Evolutionary conservation across 2,329 filamentous ascomycete species (phyloP).

Genomic region (Hymenoscyphus albidus): DNA sequence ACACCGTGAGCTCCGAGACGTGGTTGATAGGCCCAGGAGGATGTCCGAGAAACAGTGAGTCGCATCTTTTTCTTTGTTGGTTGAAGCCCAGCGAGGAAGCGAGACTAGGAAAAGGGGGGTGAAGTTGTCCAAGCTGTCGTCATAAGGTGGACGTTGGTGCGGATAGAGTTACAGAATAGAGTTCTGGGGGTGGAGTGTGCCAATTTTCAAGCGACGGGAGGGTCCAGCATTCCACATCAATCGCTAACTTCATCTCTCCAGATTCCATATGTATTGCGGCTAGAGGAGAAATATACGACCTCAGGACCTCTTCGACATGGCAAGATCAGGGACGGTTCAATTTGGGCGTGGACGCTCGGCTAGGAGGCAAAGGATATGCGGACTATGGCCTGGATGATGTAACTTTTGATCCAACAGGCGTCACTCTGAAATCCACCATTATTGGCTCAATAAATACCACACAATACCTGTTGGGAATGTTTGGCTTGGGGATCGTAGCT

Average conservation of each 20-base stretch:
- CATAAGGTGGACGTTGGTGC: not conserved
- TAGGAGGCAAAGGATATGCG: conserved; percentile 58
- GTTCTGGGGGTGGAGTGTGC: not conserved
- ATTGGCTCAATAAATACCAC: conserved; percentile 52
- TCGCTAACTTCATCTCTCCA: conserved; percentile 24
- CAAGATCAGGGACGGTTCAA: conserved; percentile 34
- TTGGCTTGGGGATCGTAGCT: conserved; percentile 54
- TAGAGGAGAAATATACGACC: conserved; percentile 58
- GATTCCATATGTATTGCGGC: conserved; percentile 50
- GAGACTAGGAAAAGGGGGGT: not conserved
- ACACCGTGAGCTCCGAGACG: conserved; percentile 66
- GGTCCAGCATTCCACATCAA: not conserved
- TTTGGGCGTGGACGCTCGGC: conserved; percentile 54
- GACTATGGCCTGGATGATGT: conserved; percentile 55
- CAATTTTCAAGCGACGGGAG: not conserved
- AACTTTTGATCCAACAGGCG: conserved; percentile 29
- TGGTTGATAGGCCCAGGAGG: conserved; percentile 62
- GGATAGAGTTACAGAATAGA: not conserved
- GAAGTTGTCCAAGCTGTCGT: not conserved
- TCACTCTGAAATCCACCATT: conserved; percentile 39
- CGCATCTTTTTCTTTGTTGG: conserved; percentile 10
- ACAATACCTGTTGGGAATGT: conserved; percentile 50
- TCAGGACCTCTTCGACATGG: conserved; percentile 54
- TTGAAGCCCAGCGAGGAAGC: not conserved
- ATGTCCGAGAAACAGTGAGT: conserved; percentile 40